Conservation (phyloP, 495 filamentous ascomycete genomes). For the Baudoinia panamericana region DNA sequence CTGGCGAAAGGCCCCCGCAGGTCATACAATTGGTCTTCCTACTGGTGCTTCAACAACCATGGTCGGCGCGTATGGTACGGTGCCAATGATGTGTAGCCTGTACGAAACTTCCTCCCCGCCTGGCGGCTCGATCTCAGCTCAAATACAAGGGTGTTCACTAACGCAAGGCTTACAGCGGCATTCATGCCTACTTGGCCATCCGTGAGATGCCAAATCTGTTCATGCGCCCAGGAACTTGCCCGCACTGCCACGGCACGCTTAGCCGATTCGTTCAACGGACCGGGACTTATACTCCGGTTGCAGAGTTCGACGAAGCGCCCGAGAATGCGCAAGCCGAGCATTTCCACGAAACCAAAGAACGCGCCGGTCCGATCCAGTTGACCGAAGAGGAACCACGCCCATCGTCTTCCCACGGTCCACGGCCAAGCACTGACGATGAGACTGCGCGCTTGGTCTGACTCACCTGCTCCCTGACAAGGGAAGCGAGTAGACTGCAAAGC, state of each 20-base stretch:
- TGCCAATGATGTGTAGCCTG: conserved; percentile 13
- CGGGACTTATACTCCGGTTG: no score
- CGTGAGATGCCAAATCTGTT: no score
- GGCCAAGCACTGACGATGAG: conserved; percentile 16
- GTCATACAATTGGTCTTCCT: no score
- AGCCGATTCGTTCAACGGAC: neutral
- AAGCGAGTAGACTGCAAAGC: neutral
- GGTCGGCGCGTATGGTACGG: conserved; percentile 7
- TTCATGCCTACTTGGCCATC: conserved; percentile 9
- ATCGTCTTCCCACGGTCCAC: conserved; percentile 1
- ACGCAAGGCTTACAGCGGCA: conserved; percentile 1
- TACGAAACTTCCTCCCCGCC: neutral
- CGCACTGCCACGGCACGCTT: conserved; percentile 12
- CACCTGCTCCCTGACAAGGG: neutral
- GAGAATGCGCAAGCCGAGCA: conserved; percentile 2
- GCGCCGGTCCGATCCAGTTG: neutral
- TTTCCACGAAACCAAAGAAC: neutral
- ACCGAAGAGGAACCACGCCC: neutral
- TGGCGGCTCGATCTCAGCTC: neutral
- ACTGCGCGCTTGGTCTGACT: conserved; percentile 10
- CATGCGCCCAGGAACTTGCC: conserved; percentile 1
- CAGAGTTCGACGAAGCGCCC: no score
- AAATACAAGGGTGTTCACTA: neutral
- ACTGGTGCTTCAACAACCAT: neutral
- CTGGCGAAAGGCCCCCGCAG: neutral